A percentile compares a stretch with the other conserved stretches of the same genome.
phyloP scores from a whole-genome alignment of 2,329 filamentous ascomycete species.

The Colletotrichum cuscutae region DNA sequence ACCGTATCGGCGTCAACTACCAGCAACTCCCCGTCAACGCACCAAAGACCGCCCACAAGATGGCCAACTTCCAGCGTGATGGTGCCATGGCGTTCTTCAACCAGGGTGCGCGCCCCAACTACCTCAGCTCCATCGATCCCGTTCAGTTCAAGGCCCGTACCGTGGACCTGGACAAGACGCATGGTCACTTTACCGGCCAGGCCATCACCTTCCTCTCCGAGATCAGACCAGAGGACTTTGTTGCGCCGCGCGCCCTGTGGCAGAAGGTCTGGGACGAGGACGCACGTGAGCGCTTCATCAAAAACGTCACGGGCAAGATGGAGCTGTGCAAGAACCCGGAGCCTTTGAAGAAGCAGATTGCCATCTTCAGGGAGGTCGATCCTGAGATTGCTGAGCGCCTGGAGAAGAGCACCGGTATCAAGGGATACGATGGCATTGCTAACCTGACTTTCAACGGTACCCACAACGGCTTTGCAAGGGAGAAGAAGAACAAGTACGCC shows the following conservation, averaged over 20 bases:
- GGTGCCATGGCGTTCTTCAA: slow-evolving; percentile 51
- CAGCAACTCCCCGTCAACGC: slow-evolving; percentile 64
- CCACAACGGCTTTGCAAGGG: slow-evolving; percentile 69
- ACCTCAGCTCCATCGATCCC: slow-evolving; percentile 44
- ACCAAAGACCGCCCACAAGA: slow-evolving; percentile 33
- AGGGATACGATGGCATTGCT: slow-evolving; percentile 68
- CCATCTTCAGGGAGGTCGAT: slow-evolving; percentile 72
- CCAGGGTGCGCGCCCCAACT: slow-evolving; percentile 57
- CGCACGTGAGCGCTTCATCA: slow-evolving; percentile 67
- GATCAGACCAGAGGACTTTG: slow-evolving; percentile 51
- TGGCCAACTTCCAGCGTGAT: slow-evolving; percentile 48
- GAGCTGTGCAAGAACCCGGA: slow-evolving; percentile 65
- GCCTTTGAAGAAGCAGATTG: slow-evolving; percentile 72
- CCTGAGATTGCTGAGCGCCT: slow-evolving; percentile 66
- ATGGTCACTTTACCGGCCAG: slow-evolving; percentile 50
- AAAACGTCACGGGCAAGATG: slow-evolving; percentile 72
- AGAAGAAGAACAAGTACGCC: slow-evolving; percentile 55
- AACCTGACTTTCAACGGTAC: slow-evolving; percentile 68
- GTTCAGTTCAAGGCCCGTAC: slow-evolving; percentile 47
- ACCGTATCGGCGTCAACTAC: slow-evolving; percentile 69
- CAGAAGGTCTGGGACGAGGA: slow-evolving; percentile 62
- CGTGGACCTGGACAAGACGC: slow-evolving; percentile 49
- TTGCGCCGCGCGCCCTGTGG: slow-evolving; percentile 37
- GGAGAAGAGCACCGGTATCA: slow-evolving; percentile 71
- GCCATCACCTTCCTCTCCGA: slow-evolving; percentile 50